phyloP scores from a whole-genome alignment of 2,329 filamentous ascomycete genomes.

The Scorias spongiosa region DNA sequence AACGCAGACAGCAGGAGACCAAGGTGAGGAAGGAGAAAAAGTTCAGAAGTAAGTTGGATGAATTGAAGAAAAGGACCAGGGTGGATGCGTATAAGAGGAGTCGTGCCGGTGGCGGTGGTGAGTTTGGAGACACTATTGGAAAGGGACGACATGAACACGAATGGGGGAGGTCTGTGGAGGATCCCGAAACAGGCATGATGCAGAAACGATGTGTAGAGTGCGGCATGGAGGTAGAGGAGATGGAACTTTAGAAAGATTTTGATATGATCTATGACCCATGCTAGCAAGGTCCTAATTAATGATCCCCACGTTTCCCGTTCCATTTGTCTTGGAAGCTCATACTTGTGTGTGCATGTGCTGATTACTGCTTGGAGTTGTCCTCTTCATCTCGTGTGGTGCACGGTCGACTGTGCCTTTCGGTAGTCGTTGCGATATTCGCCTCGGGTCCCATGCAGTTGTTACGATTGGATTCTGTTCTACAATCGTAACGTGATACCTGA shows the following conservation, averaged over 20 bases:
- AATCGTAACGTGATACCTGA: too few relatives aligned
- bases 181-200: slow-evolving; percentile 53
- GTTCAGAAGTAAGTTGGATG: slow-evolving; percentile 75
- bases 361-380: too few relatives aligned
- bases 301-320: too few relatives aligned
- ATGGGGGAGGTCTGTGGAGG: slow-evolving; percentile 49
- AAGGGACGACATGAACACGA: slow-evolving; percentile 73
- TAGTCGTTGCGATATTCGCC: too few relatives aligned
- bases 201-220: slow-evolving; percentile 59
- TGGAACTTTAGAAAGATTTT: slow-evolving; percentile 36
- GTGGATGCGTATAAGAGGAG: slow-evolving; percentile 77
- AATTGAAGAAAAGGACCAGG: slow-evolving; percentile 83
- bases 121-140: slow-evolving; percentile 62
- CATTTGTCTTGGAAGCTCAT: too few relatives aligned
- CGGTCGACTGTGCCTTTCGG: too few relatives aligned
- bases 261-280: too few relatives aligned
- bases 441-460: too few relatives aligned
- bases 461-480: too few relatives aligned
- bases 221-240: slow-evolving; percentile 52
- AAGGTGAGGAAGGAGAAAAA: slow-evolving; percentile 80
- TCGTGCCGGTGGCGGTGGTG: slow-evolving; percentile 35
- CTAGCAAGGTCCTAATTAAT: too few relatives aligned
- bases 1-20: slow-evolving; percentile 59
- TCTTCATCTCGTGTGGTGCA: too few relatives aligned
- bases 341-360: too few relatives aligned